Evolutionary conservation across 2,329 filamentous ascomycete genomes (phyloP), one percentile per base, ranked within the genome.

Genomic region (Pezicula radicicola): DNA sequence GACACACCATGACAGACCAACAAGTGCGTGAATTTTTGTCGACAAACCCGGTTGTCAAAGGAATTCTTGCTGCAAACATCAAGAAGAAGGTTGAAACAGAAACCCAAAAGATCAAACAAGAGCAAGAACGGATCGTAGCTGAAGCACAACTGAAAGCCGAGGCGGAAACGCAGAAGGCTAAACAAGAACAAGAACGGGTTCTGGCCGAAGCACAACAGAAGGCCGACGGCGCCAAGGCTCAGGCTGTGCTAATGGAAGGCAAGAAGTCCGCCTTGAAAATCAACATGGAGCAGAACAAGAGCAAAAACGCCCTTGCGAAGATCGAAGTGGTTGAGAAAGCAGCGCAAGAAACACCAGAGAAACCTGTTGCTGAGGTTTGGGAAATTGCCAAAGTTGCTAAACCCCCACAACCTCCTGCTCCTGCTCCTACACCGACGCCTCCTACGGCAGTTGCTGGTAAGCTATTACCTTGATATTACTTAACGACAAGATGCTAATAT

Each of bases 351-450:
- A 97, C 92, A 1, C 93, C 93, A 0, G 79, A 93, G 62, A 85
- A 84, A 66, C 83, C 91, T 0, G 91, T 97, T 4, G 81, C 75
- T 9, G 91, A 97, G 69, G 92, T 97, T 0, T 97, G 90, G 89
- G 84, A 87, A 57, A 74, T 89, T 49, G 91, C 88, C 0, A 92
- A 93, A 70, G 75, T 72, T 49, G 80, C 83, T 10, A 87, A 83
- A 66, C 50, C 44, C 27, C 51, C 55, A 27, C 44, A 54, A 43
- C 39, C 37, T 36, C 30, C 56, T 25, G 21, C 55, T 28, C 27
- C 46, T n/a, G 52, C 19, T 19, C 19, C 54, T 37, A 27, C 36
- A 16, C 39, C 44, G 10, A 35, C 50, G 10, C 21, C 51, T 33
- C 44, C 48, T 19, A 46, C 46, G 21, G 39, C 51, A 48, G 43